A percentile compares a stretch with the other conserved stretches of the same genome.
These are phyloP conservation scores for Claviceps paspali DNA, from an alignment of 2,329 filamentous ascomycete species.

Conservation along the genomic window DNA sequence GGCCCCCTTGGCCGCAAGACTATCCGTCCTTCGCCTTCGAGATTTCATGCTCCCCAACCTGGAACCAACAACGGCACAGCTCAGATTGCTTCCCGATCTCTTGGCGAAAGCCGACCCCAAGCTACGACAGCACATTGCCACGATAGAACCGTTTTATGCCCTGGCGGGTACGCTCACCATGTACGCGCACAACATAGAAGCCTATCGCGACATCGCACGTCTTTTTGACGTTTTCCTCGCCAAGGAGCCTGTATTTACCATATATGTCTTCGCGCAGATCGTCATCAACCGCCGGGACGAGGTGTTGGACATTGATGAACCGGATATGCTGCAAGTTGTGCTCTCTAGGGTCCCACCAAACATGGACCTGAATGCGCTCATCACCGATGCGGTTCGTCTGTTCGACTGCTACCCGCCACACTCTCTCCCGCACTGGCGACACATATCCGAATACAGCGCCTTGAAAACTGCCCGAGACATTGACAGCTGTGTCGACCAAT, in stretches of 20 bases:
- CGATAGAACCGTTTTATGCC: slow-evolving; percentile 78
- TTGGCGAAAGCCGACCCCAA: slow-evolving; percentile 55
- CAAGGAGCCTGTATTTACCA: slow-evolving; percentile 68
- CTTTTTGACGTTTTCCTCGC: slow-evolving; percentile 88
- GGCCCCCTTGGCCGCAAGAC: slow-evolving; percentile 52
- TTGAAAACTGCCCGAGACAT: slow-evolving; percentile 63
- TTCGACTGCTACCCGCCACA: slow-evolving; percentile 57
- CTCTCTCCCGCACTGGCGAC: slow-evolving; percentile 52
- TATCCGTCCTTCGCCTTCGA: slow-evolving; percentile 79
- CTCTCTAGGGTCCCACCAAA: slow-evolving; percentile 74
- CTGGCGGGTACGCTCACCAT: slow-evolving; percentile 86
- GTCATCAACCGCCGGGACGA: slow-evolving; percentile 67
- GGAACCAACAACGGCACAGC: slow-evolving; percentile 63
- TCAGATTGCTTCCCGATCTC: slow-evolving; percentile 76
- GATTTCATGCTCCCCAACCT: slow-evolving; percentile 96
- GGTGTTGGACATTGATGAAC: slow-evolving; percentile 80
- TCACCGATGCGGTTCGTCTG: slow-evolving; percentile 48
- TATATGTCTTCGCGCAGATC: slow-evolving; percentile 88
- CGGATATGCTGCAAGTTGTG: slow-evolving; percentile 81
- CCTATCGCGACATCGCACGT: slow-evolving; percentile 74
- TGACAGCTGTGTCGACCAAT: slow-evolving; percentile 34
- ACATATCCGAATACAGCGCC: slow-evolving; percentile 61
- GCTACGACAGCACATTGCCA: slow-evolving; percentile 60
- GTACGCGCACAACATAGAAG: slow-evolving; percentile 90
- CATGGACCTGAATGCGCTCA: slow-evolving; percentile 65